Evolutionary conservation across 805 yeast species (phyloP), one percentile per base, ranked within the genome.

Genomic region (Metschnikowia aberdeeniae): DNA sequence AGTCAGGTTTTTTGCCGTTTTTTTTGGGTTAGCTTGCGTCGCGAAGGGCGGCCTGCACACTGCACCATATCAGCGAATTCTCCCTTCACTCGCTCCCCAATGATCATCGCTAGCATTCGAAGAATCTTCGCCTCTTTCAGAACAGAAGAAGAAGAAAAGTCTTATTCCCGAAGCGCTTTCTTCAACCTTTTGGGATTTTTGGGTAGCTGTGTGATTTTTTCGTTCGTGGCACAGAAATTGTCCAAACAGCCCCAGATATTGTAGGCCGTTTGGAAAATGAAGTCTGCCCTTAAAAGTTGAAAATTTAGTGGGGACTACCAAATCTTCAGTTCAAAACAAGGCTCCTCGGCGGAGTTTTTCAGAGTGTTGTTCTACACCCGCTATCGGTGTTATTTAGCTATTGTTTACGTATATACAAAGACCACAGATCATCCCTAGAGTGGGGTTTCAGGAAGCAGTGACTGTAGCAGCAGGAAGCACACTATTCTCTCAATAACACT

Each of bases 91-190:
- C 10, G 8, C 24, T 24, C 36, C 13, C 20, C 35, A 41, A 79
- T 72, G 82, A 81, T 83, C 54, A 68, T 88, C 36, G 89, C 86
- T 36, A 87, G 89, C 57, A 77, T 89, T 35, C 67, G 96, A 39
- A 70, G 87, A 46, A 83, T 88, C 35, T 88, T 88, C 59, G 81
- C 89, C 19, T 84, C 93, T 4, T 87, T 88, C 58, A 67, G 96
- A 14, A 79, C 93, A 2, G 95, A 87, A 51, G 95, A 88, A 54
- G 96, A 88, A 55, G 96, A 89, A 61, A 68, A 90, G 41, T 68
- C 73, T 42, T 84, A 80, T 55, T 86, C 95, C 0, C 69, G 96
- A 39, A 73, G 77, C 50, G 96, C 96, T 1, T 84, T 84, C 58
- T 84, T 82, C 66, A 81, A 87, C 51, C 73, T 89, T 26, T 68